Evolutionary conservation across 1,139 yeast species (phyloP).

Genomic region (Hemisphaericaspora xylanilytica): DNA sequence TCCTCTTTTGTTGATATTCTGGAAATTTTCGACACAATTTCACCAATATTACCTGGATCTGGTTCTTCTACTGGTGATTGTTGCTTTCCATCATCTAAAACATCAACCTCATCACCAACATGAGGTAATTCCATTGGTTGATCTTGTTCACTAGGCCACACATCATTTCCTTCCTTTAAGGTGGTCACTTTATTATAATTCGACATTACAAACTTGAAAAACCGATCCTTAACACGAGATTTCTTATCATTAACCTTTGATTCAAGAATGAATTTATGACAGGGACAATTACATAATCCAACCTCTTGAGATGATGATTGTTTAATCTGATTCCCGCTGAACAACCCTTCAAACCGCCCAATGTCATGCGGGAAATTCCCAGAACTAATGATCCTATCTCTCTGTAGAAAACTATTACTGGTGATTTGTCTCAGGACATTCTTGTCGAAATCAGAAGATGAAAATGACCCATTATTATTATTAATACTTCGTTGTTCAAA

Average conservation of each 20-base stretch:
- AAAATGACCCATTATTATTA: not conserved
- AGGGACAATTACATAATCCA: conserved; percentile 10
- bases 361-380: not conserved
- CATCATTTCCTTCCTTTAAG: conserved; percentile 7
- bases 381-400: conserved; percentile 1
- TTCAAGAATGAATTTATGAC: conserved; percentile 6
- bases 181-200: conserved; percentile 7
- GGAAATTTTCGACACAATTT: not conserved
- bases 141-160: not conserved
- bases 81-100: conserved; percentile 44
- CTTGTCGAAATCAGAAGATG: not conserved
- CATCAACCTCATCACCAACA: conserved; percentile 1
- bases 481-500: no score
- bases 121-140: conserved; percentile 1
- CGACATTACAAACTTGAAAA: conserved; percentile 9
- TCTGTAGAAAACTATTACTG: not conserved
- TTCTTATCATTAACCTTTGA: not conserved
- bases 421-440: not conserved
- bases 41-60: not conserved
- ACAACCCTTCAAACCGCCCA: no score
- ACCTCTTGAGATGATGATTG: no score
- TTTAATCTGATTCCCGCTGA: no score
- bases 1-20: not conserved
- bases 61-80: not conserved
- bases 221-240: conserved; percentile 8